These are phyloP conservation scores for Lipomyces mesembrius DNA, from an alignment of 805 yeast species.

Conservation along the genomic window DNA sequence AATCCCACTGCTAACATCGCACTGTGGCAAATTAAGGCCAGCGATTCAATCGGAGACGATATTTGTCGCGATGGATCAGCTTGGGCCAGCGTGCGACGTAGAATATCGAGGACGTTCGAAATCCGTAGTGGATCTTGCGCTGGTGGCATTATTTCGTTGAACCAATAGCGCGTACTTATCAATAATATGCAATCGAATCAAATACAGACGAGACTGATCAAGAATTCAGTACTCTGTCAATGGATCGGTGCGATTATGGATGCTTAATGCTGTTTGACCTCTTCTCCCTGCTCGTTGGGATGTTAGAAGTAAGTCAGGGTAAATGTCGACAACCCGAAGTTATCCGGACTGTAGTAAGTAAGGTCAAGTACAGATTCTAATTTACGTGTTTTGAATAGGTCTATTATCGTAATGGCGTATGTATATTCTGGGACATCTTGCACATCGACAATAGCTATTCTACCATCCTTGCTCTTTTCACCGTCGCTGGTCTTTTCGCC, in stretches of 20 bases:
- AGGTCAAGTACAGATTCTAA: too few species aligned
- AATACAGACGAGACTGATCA: background rate
- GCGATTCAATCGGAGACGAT: slow-evolving; percentile 16
- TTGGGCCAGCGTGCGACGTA: background rate
- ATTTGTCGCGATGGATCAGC: background rate
- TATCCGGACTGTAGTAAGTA: too few species aligned
- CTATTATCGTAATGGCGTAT: too few species aligned
- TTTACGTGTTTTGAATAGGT: too few species aligned
- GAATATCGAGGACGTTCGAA: slow-evolving; percentile 9
- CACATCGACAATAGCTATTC: too few species aligned
- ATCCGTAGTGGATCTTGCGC: slow-evolving; percentile 8
- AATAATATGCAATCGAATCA: background rate
- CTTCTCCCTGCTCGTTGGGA: background rate
- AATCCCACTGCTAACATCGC: slow-evolving; percentile 32
- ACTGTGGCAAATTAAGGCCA: slow-evolving; percentile 25
- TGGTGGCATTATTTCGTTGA: background rate
- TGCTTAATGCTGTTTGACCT: background rate
- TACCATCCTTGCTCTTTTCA: too few species aligned
- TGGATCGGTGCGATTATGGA: background rate
- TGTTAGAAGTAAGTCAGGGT: background rate
- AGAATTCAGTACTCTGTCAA: background rate
- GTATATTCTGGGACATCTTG: too few species aligned
- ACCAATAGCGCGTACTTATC: background rate
- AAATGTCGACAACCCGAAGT: background rate
- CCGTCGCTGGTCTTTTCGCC: too few species aligned